These are phyloP conservation scores for Pelargonium citronellum DNA, from an alignment of 441 rosid species.

Conservation along the genomic window DNA sequence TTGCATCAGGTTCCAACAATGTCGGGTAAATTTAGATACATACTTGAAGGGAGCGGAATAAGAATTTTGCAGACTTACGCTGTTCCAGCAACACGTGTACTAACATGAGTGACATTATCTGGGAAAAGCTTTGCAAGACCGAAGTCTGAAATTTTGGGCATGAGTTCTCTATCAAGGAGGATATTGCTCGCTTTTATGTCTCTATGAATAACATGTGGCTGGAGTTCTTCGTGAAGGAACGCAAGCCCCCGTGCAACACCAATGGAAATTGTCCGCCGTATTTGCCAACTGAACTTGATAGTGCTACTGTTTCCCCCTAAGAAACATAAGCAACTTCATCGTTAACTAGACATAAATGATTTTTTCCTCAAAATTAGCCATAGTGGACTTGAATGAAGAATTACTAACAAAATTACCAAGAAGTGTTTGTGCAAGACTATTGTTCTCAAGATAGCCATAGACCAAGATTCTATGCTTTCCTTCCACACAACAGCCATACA, in stretches of 20 bases:
- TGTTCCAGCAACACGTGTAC: slow-evolving; percentile 70
- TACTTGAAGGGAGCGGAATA: too few species aligned
- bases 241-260: slow-evolving; percentile 61
- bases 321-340: background rate
- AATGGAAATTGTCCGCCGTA: slow-evolving; percentile 45
- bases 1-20: too few species aligned
- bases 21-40: too few species aligned
- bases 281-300: slow-evolving; percentile 46
- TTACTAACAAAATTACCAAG: slow-evolving; percentile 37
- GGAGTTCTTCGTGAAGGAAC: slow-evolving; percentile 61
- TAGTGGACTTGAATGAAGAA: too few species aligned
- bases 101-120: slow-evolving; percentile 46
- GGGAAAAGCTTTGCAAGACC: slow-evolving; percentile 75
- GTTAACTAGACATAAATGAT: background rate
- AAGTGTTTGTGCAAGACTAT: slow-evolving; percentile 64
- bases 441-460: slow-evolving; percentile 60
- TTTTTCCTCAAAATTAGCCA: background rate
- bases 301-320: slow-evolving; percentile 34
- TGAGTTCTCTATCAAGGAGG: slow-evolving; percentile 47
- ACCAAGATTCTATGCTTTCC: slow-evolving; percentile 54
- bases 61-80: slow-evolving; percentile 49
- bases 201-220: slow-evolving; percentile 66
- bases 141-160: slow-evolving; percentile 63
- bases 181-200: too few species aligned
- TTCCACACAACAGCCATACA: slow-evolving; percentile 61